Evolutionary conservation across 768 basidiomycete genomes (phyloP), one percentile per base, ranked within the genome.

Genomic region (Steccherinum ochraceum): DNA sequence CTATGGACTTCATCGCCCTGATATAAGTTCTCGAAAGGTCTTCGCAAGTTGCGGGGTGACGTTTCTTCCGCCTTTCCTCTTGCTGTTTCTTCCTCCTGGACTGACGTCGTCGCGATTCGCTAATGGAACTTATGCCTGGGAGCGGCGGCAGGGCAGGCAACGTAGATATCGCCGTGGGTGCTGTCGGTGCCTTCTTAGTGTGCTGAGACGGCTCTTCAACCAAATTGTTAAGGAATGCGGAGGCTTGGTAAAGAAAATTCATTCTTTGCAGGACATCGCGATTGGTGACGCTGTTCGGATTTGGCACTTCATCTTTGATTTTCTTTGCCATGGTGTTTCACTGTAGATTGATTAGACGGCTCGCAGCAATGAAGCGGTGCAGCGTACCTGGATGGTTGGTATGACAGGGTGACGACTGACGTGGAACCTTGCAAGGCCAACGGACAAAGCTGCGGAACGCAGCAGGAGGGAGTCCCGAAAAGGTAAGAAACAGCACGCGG

Each of bases 211-310:
- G 42, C 13, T 54, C 7, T 35, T 35, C 30, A 16, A 42, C 27
- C 40, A 42, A 13, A 45, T 24, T 41, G 20, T 51, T 35, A 18
- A 89, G 70, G 53, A 83, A 84, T 12, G 78, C 72, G 59, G 84
- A 83, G 27, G 89, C 86, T 67, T 92, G 91, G 61, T 88, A 91
- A 27, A 93, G 76, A 64, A 88, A 93, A 67, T 87, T 92, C 54
- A 93, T 76, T 24, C 90, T 77, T 65, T 93, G 90, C 19, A 90
- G 75, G 44, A 87, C 79, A 61, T 93, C 91, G 24, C 81, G 72
- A 63, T 90, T 89, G 11, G 73, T 58, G 25, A 86, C 73, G 53
- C 67, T 77, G 64, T 72, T 76, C 2, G 80, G 71, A 52, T 77
- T 86, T 12, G 83, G 83, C 7, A 60, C 67, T 16, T 79, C 76